Evolutionary conservation across 371 early-diverging fungal species (phyloP), one percentile per base, ranked within the genome.

Genomic region (Cokeromyces recurvatus): DNA sequence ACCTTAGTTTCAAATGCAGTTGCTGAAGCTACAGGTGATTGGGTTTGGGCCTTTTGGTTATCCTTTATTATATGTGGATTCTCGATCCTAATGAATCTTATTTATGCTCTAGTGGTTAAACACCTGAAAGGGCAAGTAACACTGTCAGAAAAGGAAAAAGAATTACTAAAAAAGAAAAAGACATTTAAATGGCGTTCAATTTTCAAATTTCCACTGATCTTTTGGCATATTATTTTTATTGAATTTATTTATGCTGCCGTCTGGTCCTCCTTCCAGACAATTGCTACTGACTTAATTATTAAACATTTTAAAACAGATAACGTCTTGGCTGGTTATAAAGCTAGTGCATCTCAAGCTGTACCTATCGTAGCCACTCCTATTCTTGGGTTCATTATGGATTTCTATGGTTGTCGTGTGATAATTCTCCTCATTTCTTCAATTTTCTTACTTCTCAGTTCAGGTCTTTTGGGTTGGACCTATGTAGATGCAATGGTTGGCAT

Each of bases 321-420:
- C 14, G 46, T 51, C 7, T 43, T 79, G 21, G 76, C 79, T 10
- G 79, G 75, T 16, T 82, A 75, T 47, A 69, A 71, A 22, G 67
- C 78, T 6, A 71, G 74, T 55, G 65, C 73, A 8, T 70, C 78
- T 29, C 69, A 75, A 50, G 55, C 59, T 8, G 54, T 80, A 1
- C 83, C 83, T 10, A 77, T 80, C 32, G 66, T 77, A 9, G 68
- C 71, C 14, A 73, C 79, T 1, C 81, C 83, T n/a, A 24, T 76
- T 6, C 51, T 77, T 17, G 83, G 83, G 38, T 38, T 76, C 37
- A 38, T 77, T 32, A 66, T 80, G 55, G 81, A 82, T 42, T 49
- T 57, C 27, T 68, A 63, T 46, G 83, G 83, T 24, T 47, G 38
- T 1, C 77, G 79, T 48, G 49, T 73, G 14, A 32, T 59, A 4